phyloP scores from a whole-genome alignment of 192 early-diverging fungal genomes.

The Linnemannia elongata region DNA sequence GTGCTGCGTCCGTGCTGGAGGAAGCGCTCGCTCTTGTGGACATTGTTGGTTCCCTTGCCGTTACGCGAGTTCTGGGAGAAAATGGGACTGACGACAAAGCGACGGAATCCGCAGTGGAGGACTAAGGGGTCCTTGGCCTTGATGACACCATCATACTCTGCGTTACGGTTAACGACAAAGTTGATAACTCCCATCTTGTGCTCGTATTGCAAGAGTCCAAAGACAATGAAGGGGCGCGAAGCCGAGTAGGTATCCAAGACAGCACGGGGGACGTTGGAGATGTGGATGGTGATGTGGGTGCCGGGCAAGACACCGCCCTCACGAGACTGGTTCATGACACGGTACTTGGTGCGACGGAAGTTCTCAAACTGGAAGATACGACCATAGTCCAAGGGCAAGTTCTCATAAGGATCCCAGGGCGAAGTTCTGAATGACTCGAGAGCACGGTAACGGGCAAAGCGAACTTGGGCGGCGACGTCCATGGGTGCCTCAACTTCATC shows the following conservation, averaged over 20 bases:
- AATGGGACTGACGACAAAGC: slow-evolving; percentile 86
- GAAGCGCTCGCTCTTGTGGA: slow-evolving; percentile 97
- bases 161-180: slow-evolving; percentile 78
- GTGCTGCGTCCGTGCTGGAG: slow-evolving; percentile 77
- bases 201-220: slow-evolving; percentile 83
- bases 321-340: slow-evolving; percentile 71
- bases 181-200: slow-evolving; percentile 94
- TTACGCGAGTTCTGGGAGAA: slow-evolving; percentile 90
- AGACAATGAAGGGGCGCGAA: slow-evolving; percentile 66
- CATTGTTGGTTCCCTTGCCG: slow-evolving; percentile 87
- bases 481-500: slow-evolving; percentile 98
- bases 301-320: slow-evolving; percentile 73
- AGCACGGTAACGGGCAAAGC: slow-evolving; percentile 96
- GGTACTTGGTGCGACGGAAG: slow-evolving; percentile 83
- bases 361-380: slow-evolving; percentile 98
- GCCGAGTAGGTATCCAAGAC: slow-evolving; percentile 67
- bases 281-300: slow-evolving; percentile 78
- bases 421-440: slow-evolving; percentile 95
- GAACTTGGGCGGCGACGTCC: slow-evolving; percentile 82
- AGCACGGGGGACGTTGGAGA: slow-evolving; percentile 75
- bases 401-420: slow-evolving; percentile 99
- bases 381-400: slow-evolving; percentile 95
- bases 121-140: slow-evolving; percentile 95
- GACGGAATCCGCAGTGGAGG: slow-evolving; percentile 89
- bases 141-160: slow-evolving; percentile 83